Evolutionary conservation across 371 early-diverging fungal genomes (phyloP).

Genomic region (Furculomyces boomerangus): DNA sequence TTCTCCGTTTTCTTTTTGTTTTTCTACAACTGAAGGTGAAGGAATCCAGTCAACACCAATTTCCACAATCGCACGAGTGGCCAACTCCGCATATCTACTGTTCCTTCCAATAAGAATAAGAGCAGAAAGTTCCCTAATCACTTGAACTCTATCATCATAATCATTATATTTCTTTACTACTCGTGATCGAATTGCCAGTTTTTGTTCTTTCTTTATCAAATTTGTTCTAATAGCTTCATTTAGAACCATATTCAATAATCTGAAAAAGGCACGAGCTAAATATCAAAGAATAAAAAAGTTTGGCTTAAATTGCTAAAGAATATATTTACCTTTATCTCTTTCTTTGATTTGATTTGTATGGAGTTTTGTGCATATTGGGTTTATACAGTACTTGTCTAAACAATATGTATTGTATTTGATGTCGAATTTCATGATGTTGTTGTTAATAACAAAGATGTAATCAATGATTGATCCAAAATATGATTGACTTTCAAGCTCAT

Average conservation of each 20-base stretch:
- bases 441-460: constrained; percentile 21
- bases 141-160: constrained; percentile 17
- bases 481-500: constrained; percentile 16
- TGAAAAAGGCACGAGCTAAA: constrained; percentile 23
- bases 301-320: too few relatives aligned
- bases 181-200: constrained; percentile 15
- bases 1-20: constrained; percentile 15
- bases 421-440: constrained; percentile 21
- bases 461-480: constrained; percentile 17
- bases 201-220: constrained; percentile 20
- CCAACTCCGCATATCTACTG: constrained; percentile 13
- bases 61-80: constrained; percentile 9
- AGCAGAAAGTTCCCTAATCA: constrained; percentile 16
- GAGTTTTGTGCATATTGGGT: constrained; percentile 23
- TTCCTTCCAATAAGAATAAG: constrained; percentile 15
- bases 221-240: constrained; percentile 23
- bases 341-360: constrained; percentile 18
- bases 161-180: constrained; percentile 15
- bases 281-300: too few relatives aligned
- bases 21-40: background rate
- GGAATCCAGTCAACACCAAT: constrained; percentile 6
- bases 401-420: constrained; percentile 12
- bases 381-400: constrained; percentile 15
- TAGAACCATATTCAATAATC: constrained; percentile 20
- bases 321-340: constrained; percentile 23